A percentile compares a stretch with the other conserved stretches of the same genome.
Evolutionary conservation across 805 yeast genomes (phyloP).

Genomic region (Candida odintsovae): DNA sequence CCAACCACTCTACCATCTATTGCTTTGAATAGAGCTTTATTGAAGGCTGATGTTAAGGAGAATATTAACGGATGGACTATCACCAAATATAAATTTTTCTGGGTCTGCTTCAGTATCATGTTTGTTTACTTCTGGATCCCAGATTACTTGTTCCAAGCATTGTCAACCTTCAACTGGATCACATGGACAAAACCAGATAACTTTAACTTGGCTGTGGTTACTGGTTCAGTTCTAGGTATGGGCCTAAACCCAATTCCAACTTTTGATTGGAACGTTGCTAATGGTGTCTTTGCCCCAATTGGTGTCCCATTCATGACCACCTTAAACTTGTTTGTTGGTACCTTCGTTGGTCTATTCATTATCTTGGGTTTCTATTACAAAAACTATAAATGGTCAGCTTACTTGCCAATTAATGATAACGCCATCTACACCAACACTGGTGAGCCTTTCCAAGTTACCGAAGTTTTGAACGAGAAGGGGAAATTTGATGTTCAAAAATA

Average conservation of each 20-base stretch:
- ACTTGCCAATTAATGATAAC: conserved; percentile 43
- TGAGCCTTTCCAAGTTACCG: conserved; percentile 37
- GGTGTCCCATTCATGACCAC: conserved; percentile 38
- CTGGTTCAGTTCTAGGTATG: conserved; percentile 41
- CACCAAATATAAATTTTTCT: conserved; percentile 30
- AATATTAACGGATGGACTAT: conserved; percentile 29
- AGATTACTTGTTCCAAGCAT: conserved; percentile 34
- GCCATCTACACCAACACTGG: conserved; percentile 48
- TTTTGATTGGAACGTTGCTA: conserved; percentile 44
- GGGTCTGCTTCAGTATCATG: conserved; percentile 26
- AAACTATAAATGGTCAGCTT: conserved; percentile 34
- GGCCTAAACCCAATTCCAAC: conserved; percentile 51
- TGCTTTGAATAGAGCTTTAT: conserved; percentile 43
- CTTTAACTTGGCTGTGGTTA: conserved; percentile 40
- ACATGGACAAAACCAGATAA: conserved; percentile 52
- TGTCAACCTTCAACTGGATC: conserved; percentile 47
- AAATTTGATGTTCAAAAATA: conserved; percentile 42
- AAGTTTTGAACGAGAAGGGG: conserved; percentile 37
- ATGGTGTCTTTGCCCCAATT: conserved; percentile 36
- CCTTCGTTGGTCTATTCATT: conserved; percentile 26
- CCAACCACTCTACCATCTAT: conserved; percentile 43
- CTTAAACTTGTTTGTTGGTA: conserved; percentile 29
- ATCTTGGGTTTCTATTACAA: conserved; percentile 34
- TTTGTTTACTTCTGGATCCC: conserved; percentile 43
- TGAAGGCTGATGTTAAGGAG: conserved; percentile 30